Base-by-base conservation (phyloP, 2,329 filamentous ascomycete species). In the Ceratocystis colombiana region DNA sequence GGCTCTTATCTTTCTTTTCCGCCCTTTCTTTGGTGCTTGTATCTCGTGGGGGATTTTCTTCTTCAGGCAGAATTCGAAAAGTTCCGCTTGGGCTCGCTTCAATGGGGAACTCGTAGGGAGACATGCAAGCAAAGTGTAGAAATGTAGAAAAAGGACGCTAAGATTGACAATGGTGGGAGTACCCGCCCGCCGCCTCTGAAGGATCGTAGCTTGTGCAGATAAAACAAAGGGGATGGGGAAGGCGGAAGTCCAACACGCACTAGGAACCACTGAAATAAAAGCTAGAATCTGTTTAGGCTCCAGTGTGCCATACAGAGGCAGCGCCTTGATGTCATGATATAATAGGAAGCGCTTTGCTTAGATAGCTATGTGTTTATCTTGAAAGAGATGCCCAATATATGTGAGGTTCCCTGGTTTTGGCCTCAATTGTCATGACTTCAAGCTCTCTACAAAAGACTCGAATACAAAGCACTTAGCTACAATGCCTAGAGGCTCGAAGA, bases 101-200 rank as follows among this genome's bases (percentile, higher is more conserved):
- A 53, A 15, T 22, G 48, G 22, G 15, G 22, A 53, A 22, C 48
- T 25, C 5, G 15, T 10, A 25, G 25, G 48, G 17, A 25, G 22
- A 53, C 22, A 53, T 53, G 2, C 20, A 8, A 53, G 20, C 3
- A 53, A 25, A 8, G 25, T 10, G 7, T 53, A 12, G 20, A 25
- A 3, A 22, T 20, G 20, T 22, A 25, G 22, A 53, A 53, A 5
- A 30, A 57, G 28, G 53, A 55, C 30, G 22, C 12, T 37, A 30
- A 59, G 12, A 59, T 37, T 59, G 55, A 5, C 55, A 33, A 15
- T 41, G 55, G 55, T 59, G 55, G 55, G 28, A 37, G 28, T 59
- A 59, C 55, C 55, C 55, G 55, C 55, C 15, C 55, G 55, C 55
- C 8, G 55, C 28, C 15, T 59, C n/a, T 37, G 30, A 59, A 59